A percentile compares a stretch with the other conserved stretches of the same genome.
Evolutionary conservation across 768 basidiomycete species (phyloP).

Genomic region (Serendipita sp.): DNA sequence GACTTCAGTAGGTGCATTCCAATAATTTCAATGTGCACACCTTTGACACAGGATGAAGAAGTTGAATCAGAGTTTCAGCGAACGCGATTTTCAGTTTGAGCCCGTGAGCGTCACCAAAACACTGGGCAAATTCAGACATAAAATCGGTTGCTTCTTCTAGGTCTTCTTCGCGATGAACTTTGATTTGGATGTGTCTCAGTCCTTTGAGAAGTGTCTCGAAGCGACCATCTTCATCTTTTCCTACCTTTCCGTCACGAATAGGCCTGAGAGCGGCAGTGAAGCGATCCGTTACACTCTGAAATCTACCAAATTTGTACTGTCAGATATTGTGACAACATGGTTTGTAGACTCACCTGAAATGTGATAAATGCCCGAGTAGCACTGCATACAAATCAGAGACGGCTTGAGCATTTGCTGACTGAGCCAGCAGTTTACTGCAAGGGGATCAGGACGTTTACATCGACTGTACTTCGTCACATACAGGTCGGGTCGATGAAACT

Average conservation of each 20-base stretch:
- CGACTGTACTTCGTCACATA: conserved; percentile 6
- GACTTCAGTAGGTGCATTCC: neutral
- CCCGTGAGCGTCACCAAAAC: conserved; percentile 73
- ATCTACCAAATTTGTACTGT: conserved; percentile 27
- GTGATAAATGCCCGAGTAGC: conserved; percentile 70
- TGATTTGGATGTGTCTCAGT: conserved; percentile 65
- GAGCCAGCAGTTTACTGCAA: conserved; percentile 33
- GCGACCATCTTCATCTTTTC: conserved; percentile 64
- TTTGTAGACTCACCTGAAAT: conserved; percentile 41
- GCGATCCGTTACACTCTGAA: conserved; percentile 82
- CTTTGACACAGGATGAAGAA: conserved; percentile 79
- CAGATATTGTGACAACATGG: neutral
- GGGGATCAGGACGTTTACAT: conserved; percentile 10
- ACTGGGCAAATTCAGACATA: conserved; percentile 63
- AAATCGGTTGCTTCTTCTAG: conserved; percentile 92
- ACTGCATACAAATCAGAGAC: conserved; percentile 74
- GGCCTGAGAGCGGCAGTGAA: conserved; percentile 68
- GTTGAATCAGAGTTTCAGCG: conserved; percentile 57
- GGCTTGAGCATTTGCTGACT: conserved; percentile 58
- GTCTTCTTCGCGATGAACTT: conserved; percentile 85
- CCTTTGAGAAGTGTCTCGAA: conserved; percentile 77
- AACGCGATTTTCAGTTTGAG: conserved; percentile 67
- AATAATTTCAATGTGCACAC: conserved; percentile 23
- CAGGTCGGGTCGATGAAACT: conserved; percentile 55
- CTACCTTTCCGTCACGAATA: conserved; percentile 53